Evolutionary conservation across 208 protist species (phyloP).

Genomic region (Porcisia deanei): DNA sequence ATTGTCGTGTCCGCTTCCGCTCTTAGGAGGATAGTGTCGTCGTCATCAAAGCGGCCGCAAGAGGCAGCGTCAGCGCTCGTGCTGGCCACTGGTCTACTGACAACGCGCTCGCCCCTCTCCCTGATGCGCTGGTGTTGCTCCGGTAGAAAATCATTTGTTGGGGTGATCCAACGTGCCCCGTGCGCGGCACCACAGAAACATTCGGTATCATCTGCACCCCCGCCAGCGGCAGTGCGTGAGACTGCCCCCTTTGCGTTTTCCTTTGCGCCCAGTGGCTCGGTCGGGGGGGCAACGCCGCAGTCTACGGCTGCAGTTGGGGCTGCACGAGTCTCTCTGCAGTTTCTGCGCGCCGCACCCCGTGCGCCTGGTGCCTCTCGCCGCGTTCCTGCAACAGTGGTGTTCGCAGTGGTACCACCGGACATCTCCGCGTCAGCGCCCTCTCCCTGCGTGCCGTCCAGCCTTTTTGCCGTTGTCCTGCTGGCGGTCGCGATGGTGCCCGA

Average conservation of each 20-base stretch:
- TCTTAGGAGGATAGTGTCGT: not conserved
- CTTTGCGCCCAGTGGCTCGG: not conserved
- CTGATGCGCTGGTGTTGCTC: not conserved
- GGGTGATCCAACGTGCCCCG: not conserved
- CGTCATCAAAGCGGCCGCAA: not conserved
- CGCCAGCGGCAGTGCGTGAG: not conserved
- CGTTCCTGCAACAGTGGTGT: not conserved
- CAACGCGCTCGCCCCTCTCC: not conserved
- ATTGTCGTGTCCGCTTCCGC: not conserved
- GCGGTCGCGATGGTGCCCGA: not conserved
- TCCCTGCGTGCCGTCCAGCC: not conserved
- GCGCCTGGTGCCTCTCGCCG: not conserved
- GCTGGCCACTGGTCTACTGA: not conserved
- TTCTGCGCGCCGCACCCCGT: not conserved
- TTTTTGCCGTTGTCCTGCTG: not conserved
- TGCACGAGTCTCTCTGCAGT: not conserved
- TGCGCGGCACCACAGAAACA: not conserved
- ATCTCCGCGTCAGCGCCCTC: not conserved
- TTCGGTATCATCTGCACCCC: not conserved
- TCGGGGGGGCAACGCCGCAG: not conserved
- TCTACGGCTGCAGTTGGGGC: not conserved
- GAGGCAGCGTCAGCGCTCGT: not conserved
- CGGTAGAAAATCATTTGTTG: not conserved
- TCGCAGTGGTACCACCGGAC: not conserved
- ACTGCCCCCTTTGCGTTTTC: not conserved